Conservation (phyloP, 2,329 filamentous ascomycete genomes). For the Clonostachys rhizophaga region DNA sequence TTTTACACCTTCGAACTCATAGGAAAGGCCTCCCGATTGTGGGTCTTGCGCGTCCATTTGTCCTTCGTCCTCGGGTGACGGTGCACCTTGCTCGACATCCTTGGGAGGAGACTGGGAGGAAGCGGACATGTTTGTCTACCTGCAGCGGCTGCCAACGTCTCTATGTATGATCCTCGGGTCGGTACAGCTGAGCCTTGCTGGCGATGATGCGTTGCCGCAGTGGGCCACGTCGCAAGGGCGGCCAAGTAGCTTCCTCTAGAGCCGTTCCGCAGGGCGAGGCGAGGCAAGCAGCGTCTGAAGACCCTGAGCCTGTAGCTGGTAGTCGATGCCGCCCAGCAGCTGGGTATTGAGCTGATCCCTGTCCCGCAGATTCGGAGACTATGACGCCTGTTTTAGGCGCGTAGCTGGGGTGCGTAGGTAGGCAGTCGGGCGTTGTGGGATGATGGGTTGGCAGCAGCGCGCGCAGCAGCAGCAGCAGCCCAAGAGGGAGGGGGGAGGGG, state of each 20-base stretch:
- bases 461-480: neutral
- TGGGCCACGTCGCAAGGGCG: conserved; percentile 50
- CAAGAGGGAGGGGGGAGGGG: conserved; percentile 1
- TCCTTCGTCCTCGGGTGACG: conserved; percentile 90
- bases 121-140: conserved; percentile 87
- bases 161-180: conserved; percentile 39
- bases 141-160: conserved; percentile 59
- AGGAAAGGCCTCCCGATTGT: conserved; percentile 67
- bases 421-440: neutral
- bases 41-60: conserved; percentile 84
- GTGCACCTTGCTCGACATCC: conserved; percentile 89
- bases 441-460: conserved; percentile 1
- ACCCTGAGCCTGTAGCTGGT: neutral
- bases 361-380: conserved; percentile 1
- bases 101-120: conserved; percentile 82
- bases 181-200: conserved; percentile 40
- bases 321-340: conserved; percentile 1
- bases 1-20: conserved; percentile 93
- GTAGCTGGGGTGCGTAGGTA: neutral
- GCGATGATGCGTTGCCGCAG: conserved; percentile 52
- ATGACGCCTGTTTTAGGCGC: conserved; percentile 1
- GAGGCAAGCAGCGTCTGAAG: neutral
- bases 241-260: neutral
- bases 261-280: neutral
- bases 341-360: neutral